Evolutionary conservation across 2,329 filamentous ascomycete species (phyloP), one percentile per base, ranked within the genome.

Genomic region (Paramyrothecium sp.): DNA sequence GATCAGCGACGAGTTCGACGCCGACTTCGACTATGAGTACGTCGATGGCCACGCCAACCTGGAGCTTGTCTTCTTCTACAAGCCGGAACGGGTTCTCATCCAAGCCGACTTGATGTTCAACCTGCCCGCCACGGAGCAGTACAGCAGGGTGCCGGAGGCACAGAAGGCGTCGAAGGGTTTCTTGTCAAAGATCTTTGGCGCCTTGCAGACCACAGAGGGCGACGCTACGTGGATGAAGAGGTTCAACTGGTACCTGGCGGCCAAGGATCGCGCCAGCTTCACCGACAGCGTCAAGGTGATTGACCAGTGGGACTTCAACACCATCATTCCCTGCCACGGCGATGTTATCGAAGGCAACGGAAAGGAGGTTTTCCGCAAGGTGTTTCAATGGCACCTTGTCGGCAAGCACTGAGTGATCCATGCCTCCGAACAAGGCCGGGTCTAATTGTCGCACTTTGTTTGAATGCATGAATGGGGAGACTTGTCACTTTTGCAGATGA

Each of bases 51-150:
- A 98, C 73, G 76, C 80, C 30, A 97, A 96, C 77, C 89, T 91
- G 69, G 95, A 99, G 75, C 78, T 98, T 30, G 92, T 95, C 23
- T 92, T 98, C 75, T 78, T 88, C 68, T 92, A 96, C 80, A 89
- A 87, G 70, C 92, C 91, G 0, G 88, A 90, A 13, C 78, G 80
- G 56, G 89, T 92, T 0, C 76, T 99, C 49, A 93, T 99, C 69
- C 79, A 97, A 75, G 95, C 92, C 7, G 95, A 99, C 73, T 75
- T 98, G 47, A 71, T 98, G 63, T 98, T 98, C 81, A 98, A 97
- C 72, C 76, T 97, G 34, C 95, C 95, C 0, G 86, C 92, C 1
- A 85, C 78, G 0, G 95, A 99, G 77, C 95, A 98, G 76, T 97
- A 91, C 75, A 96, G 62, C 82, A 90, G 76, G 78, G 75, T 67